Percentiles rank a stretch among this genome's conserved stretches.
Evolutionary conservation across 179 eudicot species (phyloP).

Genomic region (Actinidia arguta): DNA sequence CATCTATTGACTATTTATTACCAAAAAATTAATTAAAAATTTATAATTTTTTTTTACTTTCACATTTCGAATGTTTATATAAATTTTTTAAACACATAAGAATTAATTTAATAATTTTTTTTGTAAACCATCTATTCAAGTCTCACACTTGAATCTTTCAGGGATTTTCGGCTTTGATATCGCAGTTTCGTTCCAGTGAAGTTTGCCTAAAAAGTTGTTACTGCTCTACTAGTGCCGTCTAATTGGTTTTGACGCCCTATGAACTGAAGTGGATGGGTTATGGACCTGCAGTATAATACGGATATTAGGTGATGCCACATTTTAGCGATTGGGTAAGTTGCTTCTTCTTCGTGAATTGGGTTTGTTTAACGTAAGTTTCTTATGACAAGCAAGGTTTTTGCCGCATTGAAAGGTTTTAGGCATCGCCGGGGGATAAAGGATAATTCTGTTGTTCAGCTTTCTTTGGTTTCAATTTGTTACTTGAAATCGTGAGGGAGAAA

Average conservation of each 20-base stretch:
- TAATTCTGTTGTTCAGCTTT: background rate
- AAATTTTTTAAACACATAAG: too few relatives aligned
- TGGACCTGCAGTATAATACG: background rate
- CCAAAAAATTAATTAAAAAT: too few relatives aligned
- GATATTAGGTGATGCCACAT: background rate
- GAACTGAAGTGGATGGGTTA: slow-evolving; percentile 16
- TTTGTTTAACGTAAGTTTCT: background rate
- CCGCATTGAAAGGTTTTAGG: slow-evolving; percentile 4
- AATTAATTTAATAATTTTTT: background rate
- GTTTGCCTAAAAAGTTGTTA: background rate
- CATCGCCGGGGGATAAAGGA: background rate
- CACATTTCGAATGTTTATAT: too few relatives aligned
- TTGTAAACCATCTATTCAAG: too few relatives aligned
- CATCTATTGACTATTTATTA: too few relatives aligned
- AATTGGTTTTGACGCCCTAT: too few relatives aligned
- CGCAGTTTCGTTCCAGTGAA: background rate
- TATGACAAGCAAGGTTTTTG: background rate
- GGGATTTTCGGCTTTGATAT: background rate
- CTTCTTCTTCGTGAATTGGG: slow-evolving; percentile 13
- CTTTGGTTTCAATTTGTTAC: background rate
- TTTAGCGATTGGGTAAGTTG: background rate
- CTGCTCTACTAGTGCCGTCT: background rate
- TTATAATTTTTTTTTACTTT: too few relatives aligned
- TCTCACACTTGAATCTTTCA: background rate
- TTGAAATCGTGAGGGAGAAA: background rate